Evolutionary conservation across 1,139 yeast genomes (phyloP).

Genomic region (Saccharomyces hybrid): DNA sequence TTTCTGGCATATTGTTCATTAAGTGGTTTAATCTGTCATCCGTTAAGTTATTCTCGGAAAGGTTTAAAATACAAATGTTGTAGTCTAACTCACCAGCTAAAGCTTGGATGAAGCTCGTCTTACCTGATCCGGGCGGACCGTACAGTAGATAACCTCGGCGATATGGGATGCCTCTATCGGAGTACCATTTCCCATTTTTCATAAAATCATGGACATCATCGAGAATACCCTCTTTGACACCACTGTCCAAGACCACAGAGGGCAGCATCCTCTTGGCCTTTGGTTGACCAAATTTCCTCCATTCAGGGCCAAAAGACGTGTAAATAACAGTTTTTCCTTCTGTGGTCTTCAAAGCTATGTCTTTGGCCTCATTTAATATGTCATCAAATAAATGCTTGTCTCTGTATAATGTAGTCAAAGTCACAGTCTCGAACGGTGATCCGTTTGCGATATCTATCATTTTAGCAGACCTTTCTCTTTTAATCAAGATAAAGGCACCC

Average conservation of each 20-base stretch:
- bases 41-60: constrained; percentile 83
- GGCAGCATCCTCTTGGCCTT: constrained; percentile 76
- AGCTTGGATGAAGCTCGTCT: constrained; percentile 91
- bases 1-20: constrained; percentile 91
- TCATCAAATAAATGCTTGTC: constrained; percentile 67
- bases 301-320: constrained; percentile 96
- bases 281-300: constrained; percentile 98
- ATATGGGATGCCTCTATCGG: constrained; percentile 92
- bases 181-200: constrained; percentile 80
- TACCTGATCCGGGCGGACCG: constrained; percentile 98
- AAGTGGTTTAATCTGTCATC: constrained; percentile 90
- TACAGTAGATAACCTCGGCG: constrained; percentile 87
- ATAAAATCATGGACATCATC: constrained; percentile 76
- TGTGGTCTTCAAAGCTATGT: constrained; percentile 68
- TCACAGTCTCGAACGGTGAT: constrained; percentile 91
- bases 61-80: constrained; percentile 84
- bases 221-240: constrained; percentile 57
- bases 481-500: constrained; percentile 83
- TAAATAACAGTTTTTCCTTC: constrained; percentile 92
- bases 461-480: constrained; percentile 83
- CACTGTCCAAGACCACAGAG: constrained; percentile 77
- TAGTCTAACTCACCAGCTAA: constrained; percentile 94
- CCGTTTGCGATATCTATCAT: constrained; percentile 86
- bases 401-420: constrained; percentile 78
- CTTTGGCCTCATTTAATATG: constrained; percentile 77